Base-by-base conservation (phyloP, 257 asterid genomes). In the Henckelia pumila region DNA sequence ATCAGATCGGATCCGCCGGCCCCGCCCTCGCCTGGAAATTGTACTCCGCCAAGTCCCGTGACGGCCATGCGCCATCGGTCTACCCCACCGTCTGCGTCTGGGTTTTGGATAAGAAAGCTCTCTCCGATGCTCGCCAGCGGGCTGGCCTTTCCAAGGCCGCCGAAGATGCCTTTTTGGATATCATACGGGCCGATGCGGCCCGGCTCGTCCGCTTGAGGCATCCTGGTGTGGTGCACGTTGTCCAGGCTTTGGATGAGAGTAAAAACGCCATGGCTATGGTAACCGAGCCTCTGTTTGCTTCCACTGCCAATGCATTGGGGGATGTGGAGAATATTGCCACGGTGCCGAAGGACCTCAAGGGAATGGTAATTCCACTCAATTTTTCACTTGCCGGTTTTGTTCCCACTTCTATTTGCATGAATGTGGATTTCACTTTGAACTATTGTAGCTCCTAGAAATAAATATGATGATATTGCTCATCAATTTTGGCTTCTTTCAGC, bases 191-290 rank as follows among this genome's bases (percentile, higher is more conserved):
- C 0, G 99, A 94, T 77, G 97, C 99, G 17, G 63, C 89, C n/a
- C 82, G 95, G 24, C 79, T 94, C 55, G 97, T 94, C 28, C 78
- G 99, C 85, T 81, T 94, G 84, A 84, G 99, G 82, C 99, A 94
- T 76, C 99, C 99, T 25, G 99, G 99, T 26, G 97, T 94, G 50
- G 97, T 94, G 30, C 99, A 91, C 75, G 97, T 94, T 65, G 95
- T 94, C 47, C 96, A 88, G 67, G 96, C 93, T 23, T 79, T 94
- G 61, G 99, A 94, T 76, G 97, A 94, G 92, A 91, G 92, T 73
- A 91, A 94, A 83, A 88, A 69, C 62, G 82, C 91, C 10, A 88
- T 94, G 99, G 95, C 97, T 8, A 88, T 94, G 95, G 99, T 88
- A 74, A 91, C 99, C 20, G 99, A 94, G 71, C 99, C 99, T 6